A percentile compares a stretch with the other conserved stretches of the same genome.
phyloP scores from a whole-genome alignment of 2,329 filamentous ascomycete genomes.

The Pseudogymnoascus sp. region DNA sequence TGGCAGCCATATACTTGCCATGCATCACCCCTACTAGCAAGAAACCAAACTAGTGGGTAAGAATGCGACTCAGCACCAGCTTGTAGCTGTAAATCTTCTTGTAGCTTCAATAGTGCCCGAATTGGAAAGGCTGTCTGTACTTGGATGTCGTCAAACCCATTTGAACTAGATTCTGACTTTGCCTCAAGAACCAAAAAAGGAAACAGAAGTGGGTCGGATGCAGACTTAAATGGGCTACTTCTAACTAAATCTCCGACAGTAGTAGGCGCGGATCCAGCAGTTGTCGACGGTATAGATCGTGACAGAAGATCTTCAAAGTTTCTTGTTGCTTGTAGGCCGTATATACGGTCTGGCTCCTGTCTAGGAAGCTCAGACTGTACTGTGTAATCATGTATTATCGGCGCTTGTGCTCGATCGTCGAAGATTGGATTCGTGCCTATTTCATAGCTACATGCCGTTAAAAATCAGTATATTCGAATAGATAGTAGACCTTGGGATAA shows the following conservation, averaged over 20 bases:
- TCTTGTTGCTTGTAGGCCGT: conserved; percentile 16
- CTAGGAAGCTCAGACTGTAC: not conserved
- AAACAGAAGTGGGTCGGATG: conserved; percentile 4
- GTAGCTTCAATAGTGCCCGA: conserved; percentile 7
- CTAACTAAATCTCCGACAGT: not conserved
- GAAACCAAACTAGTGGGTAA: conserved; percentile 13
- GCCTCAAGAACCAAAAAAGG: conserved; percentile 14
- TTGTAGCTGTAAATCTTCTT: conserved; percentile 8
- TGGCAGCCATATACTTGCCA: too few relatives aligned
- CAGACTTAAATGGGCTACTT: conserved; percentile 11
- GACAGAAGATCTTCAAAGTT: too few relatives aligned
- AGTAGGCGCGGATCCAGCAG: too few relatives aligned
- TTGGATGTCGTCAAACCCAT: conserved; percentile 10
- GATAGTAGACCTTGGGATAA: too few relatives aligned
- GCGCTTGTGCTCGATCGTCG: conserved; percentile 1
- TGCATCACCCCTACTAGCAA: conserved; percentile 12
- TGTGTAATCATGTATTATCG: not conserved
- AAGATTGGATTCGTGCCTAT: not conserved
- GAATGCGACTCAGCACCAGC: not conserved
- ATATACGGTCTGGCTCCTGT: conserved; percentile 15
- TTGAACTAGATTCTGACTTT: conserved; percentile 8
- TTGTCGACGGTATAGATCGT: too few relatives aligned
- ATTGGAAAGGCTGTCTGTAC: conserved; percentile 13
- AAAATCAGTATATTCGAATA: too few relatives aligned
- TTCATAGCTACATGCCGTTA: not conserved